Conservation (phyloP, 2,329 filamentous ascomycete species). For the Diaporthe eres region DNA sequence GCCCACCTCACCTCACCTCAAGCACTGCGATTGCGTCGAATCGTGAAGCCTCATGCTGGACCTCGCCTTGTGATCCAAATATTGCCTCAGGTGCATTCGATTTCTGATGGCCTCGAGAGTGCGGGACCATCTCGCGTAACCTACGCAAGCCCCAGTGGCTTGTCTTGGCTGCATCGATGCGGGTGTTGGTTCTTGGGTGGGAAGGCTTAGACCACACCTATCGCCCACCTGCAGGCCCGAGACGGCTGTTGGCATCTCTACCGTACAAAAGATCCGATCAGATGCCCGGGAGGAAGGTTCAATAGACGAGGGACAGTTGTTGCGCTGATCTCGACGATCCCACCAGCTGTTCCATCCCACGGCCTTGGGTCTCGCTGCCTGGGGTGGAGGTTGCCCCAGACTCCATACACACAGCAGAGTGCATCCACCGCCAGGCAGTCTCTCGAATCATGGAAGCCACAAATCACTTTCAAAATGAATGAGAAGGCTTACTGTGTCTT, state of each 20-base stretch:
- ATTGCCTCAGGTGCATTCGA: neutral
- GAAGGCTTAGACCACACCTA: conserved; percentile 20
- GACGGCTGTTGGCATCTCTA: conserved; percentile 4
- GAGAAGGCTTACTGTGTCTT: neutral
- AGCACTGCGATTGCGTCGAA: neutral
- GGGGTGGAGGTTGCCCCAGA: neutral
- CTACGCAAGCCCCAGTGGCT: neutral
- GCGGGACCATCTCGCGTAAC: neutral
- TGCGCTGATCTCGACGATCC: conserved; percentile 3
- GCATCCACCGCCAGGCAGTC: neutral
- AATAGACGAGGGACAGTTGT: neutral
- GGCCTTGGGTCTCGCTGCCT: neutral
- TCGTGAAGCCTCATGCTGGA: neutral
- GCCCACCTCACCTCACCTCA: neutral
- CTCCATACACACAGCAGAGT: neutral
- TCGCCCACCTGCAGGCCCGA: neutral
- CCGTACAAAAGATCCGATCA: neutral
- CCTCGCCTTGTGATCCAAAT: too few relatives aligned
- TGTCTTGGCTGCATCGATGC: conserved; percentile 14
- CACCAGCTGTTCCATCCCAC: neutral
- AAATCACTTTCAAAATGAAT: neutral
- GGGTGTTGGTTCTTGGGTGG: conserved; percentile 17
- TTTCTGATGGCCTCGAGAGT: neutral
- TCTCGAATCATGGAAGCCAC: neutral
- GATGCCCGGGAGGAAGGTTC: neutral